Base-by-base conservation (phyloP, 495 filamentous ascomycete genomes). In the Ascobolus immersus region DNA sequence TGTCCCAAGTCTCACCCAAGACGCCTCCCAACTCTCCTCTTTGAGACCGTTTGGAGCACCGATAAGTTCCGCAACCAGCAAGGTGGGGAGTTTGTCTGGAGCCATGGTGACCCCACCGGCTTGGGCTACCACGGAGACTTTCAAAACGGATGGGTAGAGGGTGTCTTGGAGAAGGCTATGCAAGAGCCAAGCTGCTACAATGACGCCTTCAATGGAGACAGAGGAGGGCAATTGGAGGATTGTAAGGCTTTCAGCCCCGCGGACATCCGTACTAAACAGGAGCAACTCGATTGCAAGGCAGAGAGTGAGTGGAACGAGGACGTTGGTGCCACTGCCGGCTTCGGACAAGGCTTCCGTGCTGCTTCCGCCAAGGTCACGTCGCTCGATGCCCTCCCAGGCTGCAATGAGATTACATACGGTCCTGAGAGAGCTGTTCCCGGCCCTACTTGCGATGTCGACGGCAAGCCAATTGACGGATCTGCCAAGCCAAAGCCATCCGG, bases 71-170 rank as follows among this genome's bases (percentile, higher is more conserved):
- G 12, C 28, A 17, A 17, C 14, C 45, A 61, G 27, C 50, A 60
- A 5, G 84, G 84, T 28, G n/a, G n/a, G n/a, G 48, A 70, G 32
- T 91, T 90, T 42, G 58, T 81, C n/a, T 54, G 90, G 23, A 58
- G 78, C 10, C 79, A 81, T 40, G 81, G 80, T 36, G 84, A 94
- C 44, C 65, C 69, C 13, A 71, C 70, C 35, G 69, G 79, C 24
- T 81, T 59, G 35, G 77, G 77, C 12, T 80, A 80, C 43, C 80
- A 91, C 42, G 80, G 64, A 18, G 80, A 91, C 47, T 89, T 89
- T 54, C 75, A 86, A 43, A 65, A 57, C 29, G 80, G 73, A 24
- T 91, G 80, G 80, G 65, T 81, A 14, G 45, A 49, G 4, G 54
- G 54, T 2, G 62, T 71, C 44, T 55, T 76, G 21, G 64, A 72